Evolutionary conservation across 2,329 filamentous ascomycete species (phyloP).

Genomic region (Neopestalotiopsis clavispora): DNA sequence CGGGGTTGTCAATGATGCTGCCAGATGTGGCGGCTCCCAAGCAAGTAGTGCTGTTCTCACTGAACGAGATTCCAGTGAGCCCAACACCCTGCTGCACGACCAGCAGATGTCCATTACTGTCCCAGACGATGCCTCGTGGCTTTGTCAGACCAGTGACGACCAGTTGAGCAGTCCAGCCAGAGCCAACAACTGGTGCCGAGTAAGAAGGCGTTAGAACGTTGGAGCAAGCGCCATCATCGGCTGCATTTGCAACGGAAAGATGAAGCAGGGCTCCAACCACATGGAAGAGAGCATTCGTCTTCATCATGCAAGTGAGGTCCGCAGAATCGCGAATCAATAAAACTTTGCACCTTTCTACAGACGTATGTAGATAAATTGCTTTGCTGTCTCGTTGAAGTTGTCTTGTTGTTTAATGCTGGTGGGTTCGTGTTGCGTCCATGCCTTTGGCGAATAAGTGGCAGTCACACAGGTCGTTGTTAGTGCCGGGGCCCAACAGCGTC

Average conservation of each 20-base stretch:
- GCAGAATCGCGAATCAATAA: background rate
- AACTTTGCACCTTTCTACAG: background rate
- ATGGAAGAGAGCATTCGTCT: background rate
- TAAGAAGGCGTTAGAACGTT: constrained; percentile 19
- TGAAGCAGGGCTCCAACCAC: constrained; percentile 1
- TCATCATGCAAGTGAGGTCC: background rate
- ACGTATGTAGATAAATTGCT: background rate
- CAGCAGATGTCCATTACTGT: constrained; percentile 40
- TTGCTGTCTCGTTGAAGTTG: too few relatives aligned
- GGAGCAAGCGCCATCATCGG: background rate
- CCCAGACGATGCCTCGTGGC: constrained; percentile 40
- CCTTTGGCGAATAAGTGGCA: background rate
- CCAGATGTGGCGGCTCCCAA: constrained; percentile 31
- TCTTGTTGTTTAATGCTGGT: too few relatives aligned
- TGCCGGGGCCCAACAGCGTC: background rate
- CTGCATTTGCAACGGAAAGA: constrained; percentile 1
- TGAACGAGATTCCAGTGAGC: constrained; percentile 38
- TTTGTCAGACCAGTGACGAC: constrained; percentile 26
- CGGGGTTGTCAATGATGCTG: constrained; percentile 13
- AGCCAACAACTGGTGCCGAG: constrained; percentile 20
- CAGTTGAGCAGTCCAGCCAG: constrained; percentile 22
- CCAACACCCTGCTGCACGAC: constrained; percentile 37
- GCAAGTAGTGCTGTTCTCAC: constrained; percentile 32
- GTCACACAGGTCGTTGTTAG: background rate
- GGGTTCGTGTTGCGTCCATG: background rate